Evolutionary conservation across 495 filamentous ascomycete genomes (phyloP).

Genomic region (Aspergillus sclerotiicarbonarius): DNA sequence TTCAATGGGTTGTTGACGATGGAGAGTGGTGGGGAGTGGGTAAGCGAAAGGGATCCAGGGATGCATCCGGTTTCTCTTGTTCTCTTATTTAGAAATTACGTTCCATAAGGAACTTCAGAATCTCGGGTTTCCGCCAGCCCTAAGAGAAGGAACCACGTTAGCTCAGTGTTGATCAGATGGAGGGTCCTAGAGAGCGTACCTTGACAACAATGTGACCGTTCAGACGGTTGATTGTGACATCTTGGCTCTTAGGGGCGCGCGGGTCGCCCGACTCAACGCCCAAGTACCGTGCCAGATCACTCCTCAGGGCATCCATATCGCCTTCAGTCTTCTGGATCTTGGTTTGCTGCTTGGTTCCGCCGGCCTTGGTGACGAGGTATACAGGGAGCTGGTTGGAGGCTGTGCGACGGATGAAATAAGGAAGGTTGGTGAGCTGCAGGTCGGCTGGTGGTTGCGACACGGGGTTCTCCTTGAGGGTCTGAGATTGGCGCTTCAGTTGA

Average conservation of each 20-base stretch:
- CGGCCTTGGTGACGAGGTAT: slow-evolving; percentile 72
- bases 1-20: neutral
- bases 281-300: slow-evolving; percentile 47
- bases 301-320: slow-evolving; percentile 54
- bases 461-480: slow-evolving; percentile 37
- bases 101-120: slow-evolving; percentile 46
- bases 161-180: neutral
- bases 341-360: slow-evolving; percentile 75
- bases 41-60: slow-evolving; percentile 9
- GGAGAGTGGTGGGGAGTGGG: slow-evolving; percentile 6
- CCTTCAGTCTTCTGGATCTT: slow-evolving; percentile 77
- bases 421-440: slow-evolving; percentile 42
- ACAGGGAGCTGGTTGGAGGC: slow-evolving; percentile 69
- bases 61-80: neutral
- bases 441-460: slow-evolving; percentile 25
- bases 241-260: slow-evolving; percentile 28
- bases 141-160: slow-evolving; percentile 16
- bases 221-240: slow-evolving; percentile 56
- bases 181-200: slow-evolving; percentile 34
- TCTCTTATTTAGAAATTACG: slow-evolving; percentile 41
- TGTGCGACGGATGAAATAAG: slow-evolving; percentile 76
- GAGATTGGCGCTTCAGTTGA: slow-evolving; percentile 39
- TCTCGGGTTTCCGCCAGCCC: slow-evolving; percentile 53
- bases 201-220: slow-evolving; percentile 65
- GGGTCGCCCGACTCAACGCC: slow-evolving; percentile 41